phyloP scores from a whole-genome alignment of 1,284 basidiomycete species.

The Cutaneotrichosporon dermatis region DNA sequence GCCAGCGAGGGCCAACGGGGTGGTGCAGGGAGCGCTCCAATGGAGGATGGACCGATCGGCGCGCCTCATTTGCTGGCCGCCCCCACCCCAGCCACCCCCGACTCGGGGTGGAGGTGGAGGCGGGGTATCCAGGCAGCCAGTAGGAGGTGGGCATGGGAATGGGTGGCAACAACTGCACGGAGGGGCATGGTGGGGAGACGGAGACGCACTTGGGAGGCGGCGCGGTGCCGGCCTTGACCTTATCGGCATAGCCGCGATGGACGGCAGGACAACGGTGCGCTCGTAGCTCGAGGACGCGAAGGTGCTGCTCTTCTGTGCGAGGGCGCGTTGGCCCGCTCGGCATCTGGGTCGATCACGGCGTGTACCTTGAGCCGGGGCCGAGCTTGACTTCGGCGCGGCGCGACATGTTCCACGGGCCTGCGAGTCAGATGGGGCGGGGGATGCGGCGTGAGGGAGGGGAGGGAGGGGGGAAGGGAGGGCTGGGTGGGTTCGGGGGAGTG shows the following conservation, averaged over 20 bases:
- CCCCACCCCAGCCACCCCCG: background rate
- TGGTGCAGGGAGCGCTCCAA: too few relatives aligned
- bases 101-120: background rate
- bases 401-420: constrained; percentile 44
- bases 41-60: too few relatives aligned
- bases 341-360: constrained; percentile 83
- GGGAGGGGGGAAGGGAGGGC: too few relatives aligned
- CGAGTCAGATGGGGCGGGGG: background rate
- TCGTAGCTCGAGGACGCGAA: constrained; percentile 86
- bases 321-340: constrained; percentile 69
- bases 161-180: background rate
- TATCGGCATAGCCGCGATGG: constrained; percentile 61
- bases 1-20: background rate
- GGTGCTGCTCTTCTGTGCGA: constrained; percentile 77
- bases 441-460: too few relatives aligned
- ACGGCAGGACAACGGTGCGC: constrained; percentile 76
- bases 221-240: constrained; percentile 54
- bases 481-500: background rate
- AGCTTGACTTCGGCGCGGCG: constrained; percentile 58
- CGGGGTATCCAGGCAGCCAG: too few relatives aligned
- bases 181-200: too few relatives aligned
- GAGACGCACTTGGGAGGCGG: constrained; percentile 50
- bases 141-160: background rate
- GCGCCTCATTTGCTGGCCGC: too few relatives aligned
- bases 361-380: constrained; percentile 86